Evolutionary conservation across 805 yeast species (phyloP).

Genomic region (Candida maesae): DNA sequence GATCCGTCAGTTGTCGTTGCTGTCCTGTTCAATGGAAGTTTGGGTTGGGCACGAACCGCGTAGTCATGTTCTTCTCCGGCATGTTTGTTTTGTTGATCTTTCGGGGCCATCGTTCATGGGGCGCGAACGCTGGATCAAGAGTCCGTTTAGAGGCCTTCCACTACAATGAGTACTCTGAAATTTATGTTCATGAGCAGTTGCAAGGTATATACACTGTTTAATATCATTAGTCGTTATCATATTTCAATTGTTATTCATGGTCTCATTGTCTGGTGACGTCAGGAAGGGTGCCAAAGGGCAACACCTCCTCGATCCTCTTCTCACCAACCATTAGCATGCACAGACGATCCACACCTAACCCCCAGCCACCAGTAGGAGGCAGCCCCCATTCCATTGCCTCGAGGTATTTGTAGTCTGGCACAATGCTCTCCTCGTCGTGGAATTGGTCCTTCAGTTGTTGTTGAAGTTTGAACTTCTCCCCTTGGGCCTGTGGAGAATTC

Average conservation of each 20-base stretch:
- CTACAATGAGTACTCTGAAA: too few species aligned
- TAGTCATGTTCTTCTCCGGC: not conserved
- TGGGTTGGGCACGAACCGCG: too few species aligned
- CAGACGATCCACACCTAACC: constrained; percentile 87
- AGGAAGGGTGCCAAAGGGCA: constrained; percentile 68
- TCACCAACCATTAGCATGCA: constrained; percentile 71
- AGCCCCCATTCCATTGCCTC: constrained; percentile 85
- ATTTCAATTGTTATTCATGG: not conserved
- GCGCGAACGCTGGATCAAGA: too few species aligned
- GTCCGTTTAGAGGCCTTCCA: too few species aligned
- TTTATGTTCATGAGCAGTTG: too few species aligned
- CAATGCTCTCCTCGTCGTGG: constrained; percentile 57
- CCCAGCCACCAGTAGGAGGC: constrained; percentile 99
- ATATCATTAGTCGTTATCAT: not conserved
- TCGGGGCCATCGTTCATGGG: too few species aligned
- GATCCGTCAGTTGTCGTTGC: not conserved
- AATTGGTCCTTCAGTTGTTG: constrained; percentile 41
- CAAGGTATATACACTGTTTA: not conserved
- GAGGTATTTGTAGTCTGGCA: constrained; percentile 72
- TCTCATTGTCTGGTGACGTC: constrained; percentile 61
- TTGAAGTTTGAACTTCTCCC: constrained; percentile 58
- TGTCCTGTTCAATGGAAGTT: too few species aligned
- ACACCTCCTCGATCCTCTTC: constrained; percentile 67
- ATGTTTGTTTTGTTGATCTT: not conserved
- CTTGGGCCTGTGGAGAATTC: constrained; percentile 76